Evolutionary conservation across 345 rosid species (phyloP).

Genomic region (Salix suchowensis): DNA sequence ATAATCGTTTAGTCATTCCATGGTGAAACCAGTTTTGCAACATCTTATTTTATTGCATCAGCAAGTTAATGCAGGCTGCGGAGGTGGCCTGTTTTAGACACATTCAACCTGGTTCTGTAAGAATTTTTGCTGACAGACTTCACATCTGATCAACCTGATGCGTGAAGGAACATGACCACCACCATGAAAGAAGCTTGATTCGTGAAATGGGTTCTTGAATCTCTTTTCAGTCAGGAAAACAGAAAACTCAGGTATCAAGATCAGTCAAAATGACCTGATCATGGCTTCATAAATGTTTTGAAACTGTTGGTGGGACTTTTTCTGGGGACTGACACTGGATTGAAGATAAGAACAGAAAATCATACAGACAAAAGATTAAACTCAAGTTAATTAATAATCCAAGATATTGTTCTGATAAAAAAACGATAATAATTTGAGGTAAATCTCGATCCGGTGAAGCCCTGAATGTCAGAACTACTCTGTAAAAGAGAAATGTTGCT

Average conservation of each 20-base stretch:
- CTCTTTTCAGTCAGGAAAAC: neutral
- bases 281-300: neutral
- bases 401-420: too few relatives aligned
- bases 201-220: neutral
- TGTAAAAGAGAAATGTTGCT: too few relatives aligned
- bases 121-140: neutral
- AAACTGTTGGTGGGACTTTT: neutral
- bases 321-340: neutral
- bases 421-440: too few relatives aligned
- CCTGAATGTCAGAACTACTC: too few relatives aligned
- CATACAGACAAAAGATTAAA: neutral
- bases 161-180: neutral
- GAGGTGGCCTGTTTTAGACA: neutral
- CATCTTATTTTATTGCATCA: neutral
- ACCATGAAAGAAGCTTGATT: neutral
- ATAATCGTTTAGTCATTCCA: neutral
- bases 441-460: too few relatives aligned
- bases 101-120: neutral
- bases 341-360: neutral
- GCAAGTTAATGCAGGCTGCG: neutral
- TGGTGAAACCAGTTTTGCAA: neutral
- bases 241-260: too few relatives aligned
- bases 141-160: neutral
- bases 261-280: too few relatives aligned
- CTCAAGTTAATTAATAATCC: too few relatives aligned